Evolutionary conservation across 495 filamentous ascomycete genomes (phyloP), one percentile per base, ranked within the genome.

Genomic region (Paragyromitra xinjiangensis): DNA sequence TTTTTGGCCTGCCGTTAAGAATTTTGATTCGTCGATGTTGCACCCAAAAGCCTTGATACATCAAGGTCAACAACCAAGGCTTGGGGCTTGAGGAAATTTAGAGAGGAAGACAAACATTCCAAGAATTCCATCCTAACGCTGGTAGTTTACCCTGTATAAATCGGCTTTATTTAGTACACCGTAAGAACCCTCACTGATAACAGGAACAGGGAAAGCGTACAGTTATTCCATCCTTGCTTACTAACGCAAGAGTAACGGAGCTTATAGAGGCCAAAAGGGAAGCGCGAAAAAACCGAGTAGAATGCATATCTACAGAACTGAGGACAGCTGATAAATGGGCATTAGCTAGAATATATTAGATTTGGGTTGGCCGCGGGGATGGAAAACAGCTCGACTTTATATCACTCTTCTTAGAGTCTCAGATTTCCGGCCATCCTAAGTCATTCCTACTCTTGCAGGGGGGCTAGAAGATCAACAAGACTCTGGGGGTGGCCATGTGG

Each of bases 111-210:
- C 59, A 42, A 63, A 81, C 79, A 79, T 90, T 91, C 88, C 87
- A 89, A 0, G 86, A 87, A 79, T 89, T 90, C 87, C 88, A 91
- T 6, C 89, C 89, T 14, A 90, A 81, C 6, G 88, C 87, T 26
- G 89, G 88, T 3, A 89, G 68, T 74, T 82, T 83, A 0, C 89
- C 88, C 78, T 79, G 24, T 74, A 19, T 40, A 14, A 59, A 14
- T 51, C 26, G 0, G 40, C 2, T 6, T 1, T 14, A 6, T 26
- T 69, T 29, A 69, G 53, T 69, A 45, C 26, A 59, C 55, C 7
- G 29, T 29, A 9, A 12, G 26, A 34, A 3, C 4, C 6, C 24
- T 39, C 11, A 2, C 26, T 24, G 11, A n/a, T 29, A 12, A 24
- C 42, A 37, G 11, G 37, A 14, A 50, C n/a, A 40, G 48, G 6